Conservation (phyloP, 2,329 filamentous ascomycete species). For the Penicillium sp. region DNA sequence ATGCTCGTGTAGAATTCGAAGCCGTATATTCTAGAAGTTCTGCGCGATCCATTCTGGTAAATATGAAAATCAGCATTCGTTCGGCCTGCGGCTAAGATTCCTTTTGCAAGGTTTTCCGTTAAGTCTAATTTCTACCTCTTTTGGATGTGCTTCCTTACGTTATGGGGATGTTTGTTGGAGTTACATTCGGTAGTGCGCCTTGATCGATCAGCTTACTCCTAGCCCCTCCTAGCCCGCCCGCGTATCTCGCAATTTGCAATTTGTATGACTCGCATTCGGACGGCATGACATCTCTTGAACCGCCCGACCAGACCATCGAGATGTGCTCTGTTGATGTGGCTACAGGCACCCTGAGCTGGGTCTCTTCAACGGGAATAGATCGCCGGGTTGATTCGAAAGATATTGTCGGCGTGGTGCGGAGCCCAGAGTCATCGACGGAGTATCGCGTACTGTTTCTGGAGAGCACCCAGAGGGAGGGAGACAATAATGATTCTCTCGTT, state of each 20-base stretch:
- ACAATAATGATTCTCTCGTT: neutral
- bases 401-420: slow-evolving; percentile 29
- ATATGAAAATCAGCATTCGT: neutral
- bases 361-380: slow-evolving; percentile 12
- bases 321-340: slow-evolving; percentile 8
- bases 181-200: neutral
- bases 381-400: slow-evolving; percentile 20
- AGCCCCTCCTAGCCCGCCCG: neutral
- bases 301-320: neutral
- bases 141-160: neutral
- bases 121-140: neutral
- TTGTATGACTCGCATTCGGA: neutral
- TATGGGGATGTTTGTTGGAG: neutral
- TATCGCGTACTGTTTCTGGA: slow-evolving; percentile 29
- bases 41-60: neutral
- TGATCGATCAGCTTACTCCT: neutral
- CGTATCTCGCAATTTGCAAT: neutral
- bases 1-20: neutral
- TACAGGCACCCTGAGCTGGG: slow-evolving; percentile 22
- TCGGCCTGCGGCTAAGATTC: neutral
- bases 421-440: neutral
- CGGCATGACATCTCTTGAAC: neutral
- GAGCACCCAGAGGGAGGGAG: neutral
- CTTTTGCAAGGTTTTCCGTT: neutral
- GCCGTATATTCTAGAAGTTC: neutral